These are phyloP conservation scores for Schizochytrium sp. DNA, from an alignment of 108 stramenopile species.

Conservation along the genomic window DNA sequence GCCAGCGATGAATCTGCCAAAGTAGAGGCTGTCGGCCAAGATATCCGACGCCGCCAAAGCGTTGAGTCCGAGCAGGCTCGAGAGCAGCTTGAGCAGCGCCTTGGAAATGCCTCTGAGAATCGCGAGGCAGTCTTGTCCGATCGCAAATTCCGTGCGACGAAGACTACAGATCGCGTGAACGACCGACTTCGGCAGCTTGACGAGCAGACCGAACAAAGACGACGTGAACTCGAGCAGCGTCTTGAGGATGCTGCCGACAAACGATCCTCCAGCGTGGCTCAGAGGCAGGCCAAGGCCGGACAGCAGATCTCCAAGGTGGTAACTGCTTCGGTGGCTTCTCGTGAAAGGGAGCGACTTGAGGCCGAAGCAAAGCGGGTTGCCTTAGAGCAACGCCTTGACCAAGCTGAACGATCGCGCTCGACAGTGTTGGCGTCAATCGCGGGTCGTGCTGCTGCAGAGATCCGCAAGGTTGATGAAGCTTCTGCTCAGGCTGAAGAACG, in stretches of 20 bases:
- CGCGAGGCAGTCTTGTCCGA: conserved; percentile 8
- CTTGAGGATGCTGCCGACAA: conserved; percentile 54
- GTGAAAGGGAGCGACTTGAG: conserved; percentile 19
- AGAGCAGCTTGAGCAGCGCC: conserved; percentile 59
- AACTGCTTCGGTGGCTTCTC: background rate
- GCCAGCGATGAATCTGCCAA: conserved; percentile 37
- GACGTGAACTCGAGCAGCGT: conserved; percentile 27
- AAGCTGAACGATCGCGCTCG: background rate
- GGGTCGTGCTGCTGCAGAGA: background rate
- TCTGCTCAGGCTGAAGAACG: background rate
- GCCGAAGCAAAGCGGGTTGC: background rate
- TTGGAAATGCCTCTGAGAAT: background rate
- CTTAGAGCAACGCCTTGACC: conserved; percentile 25
- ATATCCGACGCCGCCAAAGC: background rate
- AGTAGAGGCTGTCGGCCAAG: background rate
- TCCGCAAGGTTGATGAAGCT: conserved; percentile 27
- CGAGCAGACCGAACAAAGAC: background rate
- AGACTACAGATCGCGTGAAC: background rate
- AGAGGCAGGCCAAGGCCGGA: conserved; percentile 5
- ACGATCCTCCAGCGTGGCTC: background rate
- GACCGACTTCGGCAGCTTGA: conserved; percentile 24
- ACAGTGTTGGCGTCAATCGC: background rate
- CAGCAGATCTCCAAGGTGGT: conserved; percentile 49
- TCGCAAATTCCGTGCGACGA: background rate
- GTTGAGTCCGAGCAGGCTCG: conserved; percentile 5